These are phyloP conservation scores for Aspergillus cristatus DNA, from an alignment of 495 filamentous ascomycete genomes.

Conservation along the genomic window DNA sequence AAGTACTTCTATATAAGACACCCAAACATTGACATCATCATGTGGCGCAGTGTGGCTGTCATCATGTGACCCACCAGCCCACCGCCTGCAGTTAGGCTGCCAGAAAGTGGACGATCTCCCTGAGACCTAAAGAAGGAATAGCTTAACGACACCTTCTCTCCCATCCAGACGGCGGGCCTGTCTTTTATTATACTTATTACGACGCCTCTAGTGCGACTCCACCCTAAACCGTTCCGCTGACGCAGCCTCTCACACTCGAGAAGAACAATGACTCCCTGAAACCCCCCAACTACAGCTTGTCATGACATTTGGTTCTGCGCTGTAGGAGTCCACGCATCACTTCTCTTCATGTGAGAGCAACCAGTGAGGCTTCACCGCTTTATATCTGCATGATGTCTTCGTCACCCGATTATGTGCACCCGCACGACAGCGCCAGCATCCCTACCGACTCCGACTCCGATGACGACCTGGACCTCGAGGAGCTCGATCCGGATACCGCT, in stretches of 20 bases:
- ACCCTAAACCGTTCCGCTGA: no score
- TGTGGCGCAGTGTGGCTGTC: no score
- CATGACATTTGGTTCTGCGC: conserved; percentile 12
- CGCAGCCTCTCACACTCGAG: no score
- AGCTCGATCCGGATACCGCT: conserved; percentile 54
- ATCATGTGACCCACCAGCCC: not conserved
- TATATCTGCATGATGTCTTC: no score
- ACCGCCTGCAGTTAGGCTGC: no score
- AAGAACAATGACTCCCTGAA: conserved; percentile 12
- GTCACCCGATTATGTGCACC: conserved; percentile 31
- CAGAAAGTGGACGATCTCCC: no score
- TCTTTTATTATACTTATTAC: not conserved
- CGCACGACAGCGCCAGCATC: conserved; percentile 21
- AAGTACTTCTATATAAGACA: no score
- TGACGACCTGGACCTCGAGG: conserved; percentile 55
- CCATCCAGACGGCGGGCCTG: no score
- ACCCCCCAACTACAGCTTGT: conserved; percentile 13
- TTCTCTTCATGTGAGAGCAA: conserved; percentile 4
- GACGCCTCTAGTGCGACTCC: no score
- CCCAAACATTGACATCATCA: no score
- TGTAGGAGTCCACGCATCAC: conserved; percentile 9
- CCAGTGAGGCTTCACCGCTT: conserved; percentile 6
- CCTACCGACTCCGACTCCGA: conserved; percentile 38
- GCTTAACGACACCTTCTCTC: no score
- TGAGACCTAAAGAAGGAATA: no score